These are phyloP conservation scores for Theobroma cacao DNA, from an alignment of 345 rosid species.

Conservation along the genomic window DNA sequence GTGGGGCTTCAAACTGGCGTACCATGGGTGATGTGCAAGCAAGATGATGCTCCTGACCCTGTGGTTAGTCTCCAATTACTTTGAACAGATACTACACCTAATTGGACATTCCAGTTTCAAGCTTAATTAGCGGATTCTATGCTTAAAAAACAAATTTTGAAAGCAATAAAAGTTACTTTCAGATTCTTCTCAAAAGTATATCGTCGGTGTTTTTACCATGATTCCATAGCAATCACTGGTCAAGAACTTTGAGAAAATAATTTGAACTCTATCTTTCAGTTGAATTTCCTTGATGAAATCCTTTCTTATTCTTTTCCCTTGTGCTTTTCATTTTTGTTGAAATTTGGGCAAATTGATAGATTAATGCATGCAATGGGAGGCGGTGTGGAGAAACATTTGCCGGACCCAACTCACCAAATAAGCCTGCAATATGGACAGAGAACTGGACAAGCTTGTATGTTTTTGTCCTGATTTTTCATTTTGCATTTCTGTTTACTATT, in stretches of 20 bases:
- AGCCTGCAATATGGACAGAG: slow-evolving; percentile 92
- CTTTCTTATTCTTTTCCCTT: not conserved
- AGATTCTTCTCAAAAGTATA: not conserved
- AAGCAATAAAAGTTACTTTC: not conserved
- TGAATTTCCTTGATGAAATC: not conserved
- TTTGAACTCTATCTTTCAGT: not conserved
- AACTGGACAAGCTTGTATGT: slow-evolving; percentile 82
- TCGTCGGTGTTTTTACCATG: not conserved
- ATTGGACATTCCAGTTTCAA: not conserved
- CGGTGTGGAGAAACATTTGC: slow-evolving; percentile 73
- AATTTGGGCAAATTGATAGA: slow-evolving; percentile 32
- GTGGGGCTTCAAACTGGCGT: slow-evolving; percentile 72
- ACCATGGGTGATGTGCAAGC: slow-evolving; percentile 96
- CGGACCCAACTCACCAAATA: slow-evolving; percentile 78
- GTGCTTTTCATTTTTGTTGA: not conserved
- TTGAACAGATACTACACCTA: not conserved
- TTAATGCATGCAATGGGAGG: slow-evolving; percentile 79
- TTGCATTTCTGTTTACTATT: not conserved
- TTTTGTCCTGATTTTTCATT: not conserved
- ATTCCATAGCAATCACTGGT: not conserved
- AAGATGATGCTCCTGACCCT: slow-evolving; percentile 80
- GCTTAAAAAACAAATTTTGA: not conserved
- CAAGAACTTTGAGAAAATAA: not conserved
- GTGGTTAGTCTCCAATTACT: slow-evolving; percentile 45
- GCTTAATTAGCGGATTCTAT: not conserved